Base-by-base conservation (phyloP, 345 rosid species). In the Populus nigra region DNA sequence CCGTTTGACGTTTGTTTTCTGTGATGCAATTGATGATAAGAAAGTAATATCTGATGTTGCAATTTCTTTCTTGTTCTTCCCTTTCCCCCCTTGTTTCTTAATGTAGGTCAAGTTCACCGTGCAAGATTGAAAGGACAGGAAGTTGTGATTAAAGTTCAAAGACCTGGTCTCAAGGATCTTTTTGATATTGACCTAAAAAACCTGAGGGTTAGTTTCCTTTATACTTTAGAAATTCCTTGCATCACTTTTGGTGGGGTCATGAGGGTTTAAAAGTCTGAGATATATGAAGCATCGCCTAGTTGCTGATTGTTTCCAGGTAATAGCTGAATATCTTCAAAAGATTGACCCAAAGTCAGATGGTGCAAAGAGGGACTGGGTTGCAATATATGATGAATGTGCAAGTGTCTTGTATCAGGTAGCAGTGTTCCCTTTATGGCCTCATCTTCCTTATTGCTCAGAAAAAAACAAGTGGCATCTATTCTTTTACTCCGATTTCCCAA, bases 301-400 rank as follows among this genome's bases (percentile, higher is more conserved):
- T 66, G 72, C n/a, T 45, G 5, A 3, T 69, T 73, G 11, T 62
- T 85, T 83, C 43, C 82, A 95, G 99, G 97, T 93, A 74, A 91
- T 96, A 69, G 97, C 99, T 55, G 97, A 93, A 84, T 96, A 93
- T 83, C 98, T 96, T 78, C 99, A 96, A 81, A 96, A 93, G 88
- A 22, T 96, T 72, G 99, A 96, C 79, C 99, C 99, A 63, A 93
- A 96, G 84, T 96, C 99, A 55, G 99, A 96, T 88, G 99, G 99
- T 50, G 99, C 99, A 57, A 96, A 93, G 89, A 92, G 99, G 85
- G 99, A 96, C 71, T 96, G 99, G 98, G 98, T 96, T 88, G 97
- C 99, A 23, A 96, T 96, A 68, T 96, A 96, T 82, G 99, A 96
- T 90, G 99, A 96, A 83, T 96, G 99, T 87, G 98, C 99, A 7